Evolutionary conservation across 140 eudicot species (phyloP).

Genomic region (Anethum foeniculum): DNA sequence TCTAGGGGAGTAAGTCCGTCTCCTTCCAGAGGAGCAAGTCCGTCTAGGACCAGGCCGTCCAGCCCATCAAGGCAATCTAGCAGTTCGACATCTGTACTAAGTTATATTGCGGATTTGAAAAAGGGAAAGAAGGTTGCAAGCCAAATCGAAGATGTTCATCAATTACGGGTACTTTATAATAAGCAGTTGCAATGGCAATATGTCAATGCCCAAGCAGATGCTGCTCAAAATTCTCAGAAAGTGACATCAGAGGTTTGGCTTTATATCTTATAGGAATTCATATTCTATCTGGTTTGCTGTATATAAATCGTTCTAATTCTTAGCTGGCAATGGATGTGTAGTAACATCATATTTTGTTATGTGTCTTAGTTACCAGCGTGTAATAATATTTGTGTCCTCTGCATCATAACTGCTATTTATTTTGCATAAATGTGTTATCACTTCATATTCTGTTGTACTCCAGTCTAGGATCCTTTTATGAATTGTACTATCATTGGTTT

Average conservation of each 20-base stretch:
- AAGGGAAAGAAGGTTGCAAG: conserved; percentile 65
- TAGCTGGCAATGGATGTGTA: background rate
- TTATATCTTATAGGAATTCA: background rate
- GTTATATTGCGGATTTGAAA: conserved; percentile 65
- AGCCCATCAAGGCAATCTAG: conserved; percentile 70
- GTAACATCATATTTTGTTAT: background rate
- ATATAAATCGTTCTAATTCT: background rate
- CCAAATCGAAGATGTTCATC: conserved; percentile 81
- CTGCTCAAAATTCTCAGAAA: conserved; percentile 46
- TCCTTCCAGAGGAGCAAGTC: conserved; percentile 74
- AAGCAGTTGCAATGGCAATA: conserved; percentile 83
- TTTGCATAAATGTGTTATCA: background rate
- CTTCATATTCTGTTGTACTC: background rate
- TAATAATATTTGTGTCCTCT: background rate
- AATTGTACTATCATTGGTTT: background rate
- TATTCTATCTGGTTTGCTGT: background rate
- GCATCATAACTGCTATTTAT: background rate
- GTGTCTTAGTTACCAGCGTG: background rate
- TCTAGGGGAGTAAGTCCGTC: conserved; percentile 76
- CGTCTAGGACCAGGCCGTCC: conserved; percentile 60
- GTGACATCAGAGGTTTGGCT: conserved; percentile 60
- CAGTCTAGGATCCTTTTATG: background rate
- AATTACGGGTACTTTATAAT: conserved; percentile 61
- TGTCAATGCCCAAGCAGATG: conserved; percentile 60
- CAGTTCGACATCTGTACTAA: conserved; percentile 69